A percentile compares a stretch with the other conserved stretches of the same genome.
Conservation (phyloP, 345 rosid genomes). For the Gossypioides kirkii region DNA sequence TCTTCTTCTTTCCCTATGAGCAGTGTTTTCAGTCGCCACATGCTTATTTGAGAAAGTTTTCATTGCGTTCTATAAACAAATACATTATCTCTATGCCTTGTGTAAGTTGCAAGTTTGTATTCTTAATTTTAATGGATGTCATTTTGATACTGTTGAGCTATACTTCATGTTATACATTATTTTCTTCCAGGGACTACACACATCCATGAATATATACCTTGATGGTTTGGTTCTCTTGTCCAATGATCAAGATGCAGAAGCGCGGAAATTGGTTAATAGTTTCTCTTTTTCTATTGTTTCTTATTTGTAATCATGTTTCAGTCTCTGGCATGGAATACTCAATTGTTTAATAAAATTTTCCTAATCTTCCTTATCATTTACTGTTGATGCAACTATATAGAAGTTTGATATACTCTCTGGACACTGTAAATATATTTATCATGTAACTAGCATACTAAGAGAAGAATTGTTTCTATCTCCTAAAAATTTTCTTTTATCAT, state of each 20-base stretch:
- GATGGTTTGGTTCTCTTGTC: constrained; percentile 88
- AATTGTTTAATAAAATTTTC: no score
- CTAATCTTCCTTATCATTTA: no score
- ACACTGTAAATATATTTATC: neutral
- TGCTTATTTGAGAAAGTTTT: constrained; percentile 72
- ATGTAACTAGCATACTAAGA: neutral
- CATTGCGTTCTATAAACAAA: constrained; percentile 82
- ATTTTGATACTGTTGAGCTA: constrained; percentile 7
- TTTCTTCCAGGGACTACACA: constrained; percentile 58
- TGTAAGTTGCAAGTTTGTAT: constrained; percentile 46
- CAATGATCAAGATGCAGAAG: constrained; percentile 70
- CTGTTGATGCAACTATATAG: no score
- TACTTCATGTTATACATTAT: neutral
- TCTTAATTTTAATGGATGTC: constrained; percentile 1
- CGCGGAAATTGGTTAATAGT: constrained; percentile 61
- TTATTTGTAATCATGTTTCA: neutral
- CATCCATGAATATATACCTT: constrained; percentile 67
- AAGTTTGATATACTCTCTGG: neutral
- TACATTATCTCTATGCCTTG: constrained; percentile 91
- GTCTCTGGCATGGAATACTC: neutral
- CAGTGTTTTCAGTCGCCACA: constrained; percentile 94
- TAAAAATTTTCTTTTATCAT: neutral
- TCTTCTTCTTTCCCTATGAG: constrained; percentile 20
- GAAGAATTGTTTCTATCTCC: neutral
- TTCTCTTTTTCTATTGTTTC: constrained; percentile 15